Percentiles rank a stretch among this genome's conserved stretches.
Evolutionary conservation across 1,284 basidiomycete species (phyloP).

Genomic region (Moesziomyces parantarcticus): DNA sequence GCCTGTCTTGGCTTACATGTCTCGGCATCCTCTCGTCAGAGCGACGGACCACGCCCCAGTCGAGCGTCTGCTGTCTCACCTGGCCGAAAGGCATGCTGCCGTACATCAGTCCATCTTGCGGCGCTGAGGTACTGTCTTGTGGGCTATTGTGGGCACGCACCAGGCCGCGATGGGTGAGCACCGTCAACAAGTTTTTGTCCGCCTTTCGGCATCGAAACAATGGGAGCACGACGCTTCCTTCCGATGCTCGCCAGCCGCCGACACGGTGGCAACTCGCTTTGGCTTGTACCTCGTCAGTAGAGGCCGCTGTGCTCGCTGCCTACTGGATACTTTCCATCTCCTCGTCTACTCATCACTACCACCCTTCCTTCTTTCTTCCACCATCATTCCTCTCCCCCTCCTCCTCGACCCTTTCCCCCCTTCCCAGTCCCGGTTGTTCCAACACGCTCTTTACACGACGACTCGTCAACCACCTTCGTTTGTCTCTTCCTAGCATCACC

Average conservation of each 20-base stretch:
- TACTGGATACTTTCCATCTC: neutral
- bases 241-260: neutral
- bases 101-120: neutral
- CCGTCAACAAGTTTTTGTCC: neutral
- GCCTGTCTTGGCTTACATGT: neutral
- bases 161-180: too few relatives aligned
- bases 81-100: neutral
- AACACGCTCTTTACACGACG: neutral
- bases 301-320: too few relatives aligned
- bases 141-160: neutral
- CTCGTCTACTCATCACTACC: neutral
- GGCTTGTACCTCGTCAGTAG: too few relatives aligned
- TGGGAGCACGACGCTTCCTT: neutral
- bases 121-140: neutral
- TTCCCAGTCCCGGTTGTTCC: neutral
- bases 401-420: neutral
- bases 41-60: neutral
- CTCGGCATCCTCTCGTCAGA: neutral
- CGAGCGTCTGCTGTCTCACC: slow-evolving; percentile 1
- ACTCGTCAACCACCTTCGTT: slow-evolving; percentile 9
- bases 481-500: neutral
- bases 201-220: neutral
- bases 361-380: neutral
- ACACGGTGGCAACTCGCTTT: too few relatives aligned
- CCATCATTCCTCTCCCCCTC: neutral